A percentile compares a stretch with the other conserved stretches of the same genome.
These are phyloP conservation scores for Trifolium repens DNA, from an alignment of 306 rosid genomes.

Conservation along the genomic window DNA sequence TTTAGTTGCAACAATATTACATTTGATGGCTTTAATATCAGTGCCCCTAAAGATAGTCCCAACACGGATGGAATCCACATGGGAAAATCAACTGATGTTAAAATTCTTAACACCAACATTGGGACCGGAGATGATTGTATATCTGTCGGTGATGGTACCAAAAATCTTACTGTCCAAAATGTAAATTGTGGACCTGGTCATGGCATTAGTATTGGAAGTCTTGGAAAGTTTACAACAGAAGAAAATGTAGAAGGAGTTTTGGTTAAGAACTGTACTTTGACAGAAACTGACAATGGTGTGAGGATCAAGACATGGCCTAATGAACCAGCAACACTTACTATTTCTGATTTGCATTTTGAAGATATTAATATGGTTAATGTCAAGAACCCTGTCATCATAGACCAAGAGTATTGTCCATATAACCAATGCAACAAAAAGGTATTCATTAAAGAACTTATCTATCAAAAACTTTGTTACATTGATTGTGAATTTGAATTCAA, in stretches of 20 bases:
- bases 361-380: conserved; percentile 21
- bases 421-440: conserved; percentile 17
- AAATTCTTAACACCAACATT: conserved; percentile 15
- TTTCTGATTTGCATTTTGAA: conserved; percentile 21
- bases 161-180: not conserved
- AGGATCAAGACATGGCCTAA: conserved; percentile 11
- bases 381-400: conserved; percentile 7
- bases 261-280: not conserved
- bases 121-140: conserved; percentile 33
- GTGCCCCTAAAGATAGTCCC: not conserved
- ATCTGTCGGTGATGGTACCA: conserved; percentile 20
- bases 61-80: conserved; percentile 41
- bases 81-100: conserved; percentile 21
- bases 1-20: conserved; percentile 31
- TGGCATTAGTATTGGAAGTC: conserved; percentile 31
- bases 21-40: conserved; percentile 20
- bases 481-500: too few species aligned
- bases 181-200: conserved; percentile 39
- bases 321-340: not conserved
- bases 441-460: not conserved
- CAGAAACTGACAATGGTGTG: conserved; percentile 1
- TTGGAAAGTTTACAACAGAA: conserved; percentile 6
- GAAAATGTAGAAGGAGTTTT: not conserved
- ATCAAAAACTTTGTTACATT: too few species aligned
- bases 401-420: conserved; percentile 7